phyloP scores from a whole-genome alignment of 768 basidiomycete species.

The Amanita pallidorosea region DNA sequence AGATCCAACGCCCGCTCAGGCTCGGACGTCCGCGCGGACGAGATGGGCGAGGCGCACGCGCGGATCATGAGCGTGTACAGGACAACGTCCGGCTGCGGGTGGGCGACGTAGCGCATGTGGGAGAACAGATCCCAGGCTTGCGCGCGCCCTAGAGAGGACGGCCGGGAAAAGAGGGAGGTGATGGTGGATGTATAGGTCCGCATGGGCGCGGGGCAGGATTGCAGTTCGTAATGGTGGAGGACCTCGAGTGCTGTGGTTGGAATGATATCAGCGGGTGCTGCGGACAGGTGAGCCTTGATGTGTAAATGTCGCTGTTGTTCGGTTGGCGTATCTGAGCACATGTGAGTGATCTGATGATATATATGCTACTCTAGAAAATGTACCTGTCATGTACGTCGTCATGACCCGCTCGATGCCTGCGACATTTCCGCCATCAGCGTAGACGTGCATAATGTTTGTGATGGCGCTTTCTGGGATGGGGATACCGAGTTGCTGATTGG shows the following conservation, averaged over 20 bases:
- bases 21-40: constrained; percentile 43
- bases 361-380: constrained; percentile 6
- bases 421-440: constrained; percentile 36
- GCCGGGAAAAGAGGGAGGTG: constrained; percentile 38
- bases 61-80: constrained; percentile 84
- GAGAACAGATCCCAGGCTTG: constrained; percentile 92
- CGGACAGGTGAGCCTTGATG: constrained; percentile 52
- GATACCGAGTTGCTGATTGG: constrained; percentile 29
- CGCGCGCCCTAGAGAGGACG: constrained; percentile 44
- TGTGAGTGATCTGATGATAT: neutral
- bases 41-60: constrained; percentile 57
- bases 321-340: constrained; percentile 27
- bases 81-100: constrained; percentile 61
- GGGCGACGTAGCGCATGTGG: constrained; percentile 94
- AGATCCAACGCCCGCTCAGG: constrained; percentile 90
- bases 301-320: constrained; percentile 61
- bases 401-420: constrained; percentile 35
- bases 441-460: constrained; percentile 35
- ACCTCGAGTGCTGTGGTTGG: constrained; percentile 54
- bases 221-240: constrained; percentile 64
- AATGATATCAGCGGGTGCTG: constrained; percentile 33
- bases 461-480: constrained; percentile 30
- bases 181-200: constrained; percentile 67
- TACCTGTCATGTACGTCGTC: constrained; percentile 32
- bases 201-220: constrained; percentile 55